A percentile compares a stretch with the other conserved stretches of the same genome.
These are phyloP conservation scores for Meira nashicola DNA, from an alignment of 1,284 basidiomycete species.

Conservation along the genomic window DNA sequence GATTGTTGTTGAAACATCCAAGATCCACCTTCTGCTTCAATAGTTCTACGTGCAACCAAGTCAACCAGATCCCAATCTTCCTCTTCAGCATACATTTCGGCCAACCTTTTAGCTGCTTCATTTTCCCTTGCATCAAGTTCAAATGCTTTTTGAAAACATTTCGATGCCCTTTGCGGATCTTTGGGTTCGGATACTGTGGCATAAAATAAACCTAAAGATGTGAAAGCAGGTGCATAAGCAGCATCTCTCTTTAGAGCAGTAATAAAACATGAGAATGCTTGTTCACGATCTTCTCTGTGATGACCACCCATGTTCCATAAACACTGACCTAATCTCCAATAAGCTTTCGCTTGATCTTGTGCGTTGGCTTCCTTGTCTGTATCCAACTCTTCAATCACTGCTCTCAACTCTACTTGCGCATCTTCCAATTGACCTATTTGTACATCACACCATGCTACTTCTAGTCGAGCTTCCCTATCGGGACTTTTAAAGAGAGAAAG, in stretches of 20 bases:
- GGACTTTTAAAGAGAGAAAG: conserved; percentile 53
- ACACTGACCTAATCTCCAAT: conserved; percentile 77
- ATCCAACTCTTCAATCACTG: conserved; percentile 62
- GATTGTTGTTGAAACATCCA: too few relatives aligned
- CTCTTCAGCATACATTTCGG: conserved; percentile 84
- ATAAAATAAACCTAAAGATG: conserved; percentile 88
- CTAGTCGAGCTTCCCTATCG: conserved; percentile 71
- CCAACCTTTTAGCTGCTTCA: conserved; percentile 76
- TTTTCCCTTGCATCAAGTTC: conserved; percentile 87
- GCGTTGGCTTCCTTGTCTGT: conserved; percentile 55
- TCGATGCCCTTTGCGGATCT: conserved; percentile 78
- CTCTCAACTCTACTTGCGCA: conserved; percentile 62
- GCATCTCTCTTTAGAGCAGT: conserved; percentile 71
- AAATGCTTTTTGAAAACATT: conserved; percentile 98
- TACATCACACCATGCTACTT: conserved; percentile 77
- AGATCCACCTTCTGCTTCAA: conserved; percentile 64
- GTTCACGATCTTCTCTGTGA: conserved; percentile 35
- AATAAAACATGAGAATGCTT: conserved; percentile 66
- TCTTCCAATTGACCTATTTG: conserved; percentile 60
- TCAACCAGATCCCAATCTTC: conserved; percentile 94
- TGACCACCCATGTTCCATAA: conserved; percentile 69
- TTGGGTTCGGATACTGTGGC: conserved; percentile 66
- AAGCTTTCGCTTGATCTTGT: conserved; percentile 64
- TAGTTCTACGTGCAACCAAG: conserved; percentile 80
- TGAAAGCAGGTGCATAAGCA: conserved; percentile 83